Conservation (phyloP, 768 basidiomycete species). For the Lactarius psammicola region DNA sequence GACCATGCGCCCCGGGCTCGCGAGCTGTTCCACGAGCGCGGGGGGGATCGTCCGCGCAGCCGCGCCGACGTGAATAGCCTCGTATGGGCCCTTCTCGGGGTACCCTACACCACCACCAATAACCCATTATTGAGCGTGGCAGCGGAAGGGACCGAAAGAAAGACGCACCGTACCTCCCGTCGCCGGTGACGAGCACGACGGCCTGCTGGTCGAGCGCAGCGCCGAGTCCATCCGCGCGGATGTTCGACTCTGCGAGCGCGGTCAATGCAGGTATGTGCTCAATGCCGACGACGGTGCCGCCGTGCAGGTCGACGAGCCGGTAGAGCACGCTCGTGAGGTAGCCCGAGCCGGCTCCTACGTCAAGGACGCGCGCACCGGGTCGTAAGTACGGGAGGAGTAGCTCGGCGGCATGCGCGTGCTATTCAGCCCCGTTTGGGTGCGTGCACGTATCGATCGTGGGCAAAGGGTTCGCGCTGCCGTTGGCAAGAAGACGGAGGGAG, state of each 20-base stretch:
- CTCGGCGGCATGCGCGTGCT: slow-evolving; percentile 87
- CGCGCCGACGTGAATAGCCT: slow-evolving; percentile 93
- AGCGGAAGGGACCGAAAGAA: not conserved
- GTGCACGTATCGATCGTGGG: not conserved
- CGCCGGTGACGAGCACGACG: slow-evolving; percentile 68
- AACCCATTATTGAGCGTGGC: not conserved
- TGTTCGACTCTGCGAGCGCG: slow-evolving; percentile 64
- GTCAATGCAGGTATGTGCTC: slow-evolving; percentile 86
- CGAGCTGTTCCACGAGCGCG: slow-evolving; percentile 74
- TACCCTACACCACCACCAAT: slow-evolving; percentile 23
- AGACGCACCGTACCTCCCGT: slow-evolving; percentile 72
- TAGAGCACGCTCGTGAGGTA: slow-evolving; percentile 83
- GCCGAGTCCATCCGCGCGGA: slow-evolving; percentile 63
- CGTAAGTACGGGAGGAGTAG: slow-evolving; percentile 69
- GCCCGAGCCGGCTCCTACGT: slow-evolving; percentile 87
- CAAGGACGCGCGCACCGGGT: slow-evolving; percentile 75
- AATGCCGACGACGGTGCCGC: slow-evolving; percentile 72
- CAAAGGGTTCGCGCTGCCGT: not conserved
- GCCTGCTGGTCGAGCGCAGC: slow-evolving; percentile 49
- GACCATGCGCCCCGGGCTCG: slow-evolving; percentile 79
- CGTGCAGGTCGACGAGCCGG: slow-evolving; percentile 53
- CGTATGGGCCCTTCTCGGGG: slow-evolving; percentile 31
- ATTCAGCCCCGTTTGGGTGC: not conserved
- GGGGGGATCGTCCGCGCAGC: slow-evolving; percentile 76
- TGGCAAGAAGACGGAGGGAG: not conserved